Conservation (phyloP, 371 early-diverging fungal species). For the Batkoa obscura region DNA sequence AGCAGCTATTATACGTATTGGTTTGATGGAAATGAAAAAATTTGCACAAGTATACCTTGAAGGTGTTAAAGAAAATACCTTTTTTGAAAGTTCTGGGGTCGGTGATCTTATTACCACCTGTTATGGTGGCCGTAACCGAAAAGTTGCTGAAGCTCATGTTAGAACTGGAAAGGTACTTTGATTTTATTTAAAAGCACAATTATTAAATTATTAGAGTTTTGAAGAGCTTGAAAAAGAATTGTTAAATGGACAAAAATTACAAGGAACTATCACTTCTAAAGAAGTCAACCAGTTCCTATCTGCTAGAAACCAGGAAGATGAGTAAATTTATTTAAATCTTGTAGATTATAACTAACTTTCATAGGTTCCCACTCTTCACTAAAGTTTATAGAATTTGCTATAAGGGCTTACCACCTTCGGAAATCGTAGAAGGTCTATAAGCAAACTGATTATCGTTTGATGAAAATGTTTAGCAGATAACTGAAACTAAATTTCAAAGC, state of each 20-base stretch:
- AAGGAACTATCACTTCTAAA: conserved; percentile 84
- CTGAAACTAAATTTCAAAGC: too few relatives aligned
- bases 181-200: neutral
- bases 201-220: conserved; percentile 26
- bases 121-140: conserved; percentile 90
- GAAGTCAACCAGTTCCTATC: conserved; percentile 71
- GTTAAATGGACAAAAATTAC: conserved; percentile 95
- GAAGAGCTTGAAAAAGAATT: conserved; percentile 73
- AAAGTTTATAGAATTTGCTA: conserved; percentile 79
- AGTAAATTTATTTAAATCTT: conserved; percentile 15
- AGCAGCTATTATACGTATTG: conserved; percentile 92
- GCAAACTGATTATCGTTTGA: too few relatives aligned
- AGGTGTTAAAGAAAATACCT: conserved; percentile 64
- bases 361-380: conserved; percentile 68
- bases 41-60: conserved; percentile 66
- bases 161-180: conserved; percentile 46
- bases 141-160: conserved; percentile 80
- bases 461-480: too few relatives aligned
- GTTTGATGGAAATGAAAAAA: conserved; percentile 89
- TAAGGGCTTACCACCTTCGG: conserved; percentile 17
- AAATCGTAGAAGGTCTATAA: neutral
- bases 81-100: conserved; percentile 94
- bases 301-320: conserved; percentile 29
- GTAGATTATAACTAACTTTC: neutral
- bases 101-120: conserved; percentile 90